phyloP scores from a whole-genome alignment of 2,329 filamentous ascomycete genomes.

The Fusarium buxicola region DNA sequence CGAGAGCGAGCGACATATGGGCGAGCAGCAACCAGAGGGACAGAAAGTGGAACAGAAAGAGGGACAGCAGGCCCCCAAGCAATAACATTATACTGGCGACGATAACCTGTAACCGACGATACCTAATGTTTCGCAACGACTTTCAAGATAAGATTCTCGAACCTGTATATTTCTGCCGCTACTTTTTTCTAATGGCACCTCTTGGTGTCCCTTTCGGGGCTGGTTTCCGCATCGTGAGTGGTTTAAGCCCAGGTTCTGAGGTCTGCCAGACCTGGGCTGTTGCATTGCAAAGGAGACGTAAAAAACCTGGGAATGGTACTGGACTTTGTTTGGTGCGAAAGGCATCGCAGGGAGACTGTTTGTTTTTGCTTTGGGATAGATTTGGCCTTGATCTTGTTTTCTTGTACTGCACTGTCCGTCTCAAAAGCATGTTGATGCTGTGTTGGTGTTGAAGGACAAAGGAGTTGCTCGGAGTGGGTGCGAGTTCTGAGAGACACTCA shows the following conservation, averaged over 20 bases:
- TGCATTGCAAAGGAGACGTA: slow-evolving; percentile 38
- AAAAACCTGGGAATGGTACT: slow-evolving; percentile 36
- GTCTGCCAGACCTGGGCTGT: slow-evolving; percentile 18
- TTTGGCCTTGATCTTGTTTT: slow-evolving; percentile 23
- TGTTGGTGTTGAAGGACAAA: slow-evolving; percentile 10
- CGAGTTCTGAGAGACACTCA: slow-evolving; percentile 1
- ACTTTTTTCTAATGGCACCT: slow-evolving; percentile 45
- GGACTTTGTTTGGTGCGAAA: slow-evolving; percentile 30
- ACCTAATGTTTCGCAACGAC: slow-evolving; percentile 43
- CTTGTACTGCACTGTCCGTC: slow-evolving; percentile 1
- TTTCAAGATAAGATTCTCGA: slow-evolving; percentile 44
- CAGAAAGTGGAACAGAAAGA: slow-evolving; percentile 33
- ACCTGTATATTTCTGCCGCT: slow-evolving; percentile 45
- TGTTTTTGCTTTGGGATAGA: slow-evolving; percentile 36
- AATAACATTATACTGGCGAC: slow-evolving; percentile 34
- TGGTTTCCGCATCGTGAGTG: slow-evolving; percentile 37
- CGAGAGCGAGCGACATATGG: slow-evolving; percentile 76
- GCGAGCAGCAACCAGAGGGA: slow-evolving; percentile 53
- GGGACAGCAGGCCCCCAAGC: slow-evolving; percentile 34
- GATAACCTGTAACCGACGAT: slow-evolving; percentile 33
- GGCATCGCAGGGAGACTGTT: slow-evolving; percentile 26
- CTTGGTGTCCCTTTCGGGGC: slow-evolving; percentile 33
- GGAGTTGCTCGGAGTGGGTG: slow-evolving; percentile 3
- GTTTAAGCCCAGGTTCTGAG: slow-evolving; percentile 7
- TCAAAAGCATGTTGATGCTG: slow-evolving; percentile 6